Evolutionary conservation across 2,329 filamentous ascomycete genomes (phyloP), one percentile per base, ranked within the genome.

Genomic region (Epicoccum nigrum): DNA sequence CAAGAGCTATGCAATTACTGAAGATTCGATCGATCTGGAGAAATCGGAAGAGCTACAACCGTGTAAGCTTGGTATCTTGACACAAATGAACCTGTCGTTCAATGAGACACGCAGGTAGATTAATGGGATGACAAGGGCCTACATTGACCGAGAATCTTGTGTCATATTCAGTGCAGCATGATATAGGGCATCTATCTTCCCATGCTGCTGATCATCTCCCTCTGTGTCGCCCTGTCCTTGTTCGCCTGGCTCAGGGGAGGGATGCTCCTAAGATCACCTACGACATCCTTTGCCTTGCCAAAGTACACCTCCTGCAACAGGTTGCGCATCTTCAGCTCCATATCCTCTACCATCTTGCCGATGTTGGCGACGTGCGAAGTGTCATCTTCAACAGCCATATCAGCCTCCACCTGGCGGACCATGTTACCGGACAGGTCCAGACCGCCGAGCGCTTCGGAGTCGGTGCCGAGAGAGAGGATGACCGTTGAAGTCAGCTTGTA

Each of bases 251-350:
- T 95, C 73, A 97, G 77, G 57, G 88, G 86, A 43, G 86, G 86
- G 59, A 96, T 83, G 82, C 92, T 97, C 73, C 94, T 84, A 75
- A 99, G 77, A 74, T 99, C 93, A 47, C 93, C 94, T 3, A 99
- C 93, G 3, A 99, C 92, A 76, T 99, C 94, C 83, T 96, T 97
- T 47, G 94, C 93, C 81, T 99, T 99, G 71, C 94, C 94, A 77
- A 99, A 99, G 79, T 99, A 99, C 41, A 99, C 94, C 77, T 99
- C 94, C 81, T 99, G 93, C 73, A 99, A 79, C 75, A 97, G 76
- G 76, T 99, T 99, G 60, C 94, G 86, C 94, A 99, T 97, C 83
- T 97, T 96, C 73, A 97, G 85, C 79, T 99, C 94, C 94, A 99
- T 97, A 75, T 99, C 94, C 81, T 99, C 94, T 44, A 99, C 92